Base-by-base conservation (phyloP, 345 rosid genomes). In the Hibiscus syriacus region DNA sequence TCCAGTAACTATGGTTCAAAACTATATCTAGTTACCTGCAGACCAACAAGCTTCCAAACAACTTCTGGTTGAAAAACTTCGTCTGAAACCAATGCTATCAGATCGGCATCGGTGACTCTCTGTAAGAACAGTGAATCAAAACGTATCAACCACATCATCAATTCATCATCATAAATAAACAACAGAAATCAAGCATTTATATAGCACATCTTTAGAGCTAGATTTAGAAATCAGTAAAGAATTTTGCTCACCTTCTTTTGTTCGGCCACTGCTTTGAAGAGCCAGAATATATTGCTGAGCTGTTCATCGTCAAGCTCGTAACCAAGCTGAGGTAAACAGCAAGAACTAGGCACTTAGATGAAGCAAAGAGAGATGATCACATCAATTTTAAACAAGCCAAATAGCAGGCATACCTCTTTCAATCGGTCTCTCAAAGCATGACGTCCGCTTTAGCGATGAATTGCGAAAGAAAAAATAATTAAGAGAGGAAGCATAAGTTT, bases 91-190 rank as follows among this genome's bases (percentile, higher is more conserved):
- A 92, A 70, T 12, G 94, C 97, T 79, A 85, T 79, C 38, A 95
- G 79, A 82, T 95, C 99, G 26, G 96, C 98, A 76, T 90, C 93
- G 0, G 92, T 84, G 74, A 92, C 90, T 78, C 87, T 86, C 98
- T 95, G 75, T 25, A 65, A 61, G 64, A 78, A 32, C 55, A 75
- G 30, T 7, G 68, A 77, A 61, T n/a, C 17, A 50, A 60, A 65
- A 72, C 46, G 49, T 68, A 70, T 58, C 75, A 65, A 29, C 52
- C 54, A 11, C 56, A n/a, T n/a, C n/a, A n/a, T n/a, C n/a, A n/a
- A n/a, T n/a, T 48, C 70, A 67, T 49, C 67, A 13, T 50, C 70
- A 74, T 52, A 10, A 32, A 54, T 25, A 62, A 48, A 26, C 16
- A n/a, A 26, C 25, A 52, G 45, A 9, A 58, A 50, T 46, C 43